Evolutionary conservation across 495 filamentous ascomycete species (phyloP).

Genomic region (Aspergillus cavernicola): DNA sequence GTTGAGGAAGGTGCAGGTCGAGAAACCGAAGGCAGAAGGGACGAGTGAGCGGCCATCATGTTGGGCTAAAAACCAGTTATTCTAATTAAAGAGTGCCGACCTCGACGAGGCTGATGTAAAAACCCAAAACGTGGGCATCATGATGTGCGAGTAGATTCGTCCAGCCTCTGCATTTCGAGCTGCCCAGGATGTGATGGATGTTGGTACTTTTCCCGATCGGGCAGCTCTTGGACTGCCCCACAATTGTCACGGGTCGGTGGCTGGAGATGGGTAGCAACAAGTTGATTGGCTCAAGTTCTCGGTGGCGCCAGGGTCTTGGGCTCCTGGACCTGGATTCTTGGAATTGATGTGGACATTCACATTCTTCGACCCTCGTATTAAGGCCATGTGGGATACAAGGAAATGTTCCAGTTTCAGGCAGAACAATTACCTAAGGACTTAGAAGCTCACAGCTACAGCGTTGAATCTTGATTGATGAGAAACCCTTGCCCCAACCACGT

Average conservation of each 20-base stretch:
- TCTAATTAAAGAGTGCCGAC: slow-evolving; percentile 7
- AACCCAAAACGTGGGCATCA: not conserved
- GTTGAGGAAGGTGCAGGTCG: slow-evolving; percentile 12
- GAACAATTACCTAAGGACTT: not conserved
- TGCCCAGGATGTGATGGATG: not conserved
- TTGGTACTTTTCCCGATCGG: slow-evolving; percentile 13
- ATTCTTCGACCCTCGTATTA: not conserved
- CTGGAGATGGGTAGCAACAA: not conserved
- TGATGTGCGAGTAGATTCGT: not conserved
- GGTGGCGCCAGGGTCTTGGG: not conserved
- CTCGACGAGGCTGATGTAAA: not conserved
- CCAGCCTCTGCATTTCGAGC: slow-evolving; percentile 18
- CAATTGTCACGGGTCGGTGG: slow-evolving; percentile 6
- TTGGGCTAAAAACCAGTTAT: not conserved
- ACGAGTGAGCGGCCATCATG: not conserved
- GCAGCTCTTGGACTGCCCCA: slow-evolving; percentile 8
- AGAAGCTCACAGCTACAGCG: not conserved
- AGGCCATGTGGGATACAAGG: not conserved
- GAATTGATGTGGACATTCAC: too few relatives aligned
- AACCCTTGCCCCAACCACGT: too few relatives aligned
- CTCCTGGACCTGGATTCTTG: not conserved
- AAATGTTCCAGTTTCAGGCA: not conserved
- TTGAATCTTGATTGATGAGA: too few relatives aligned
- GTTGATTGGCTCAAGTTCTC: not conserved
- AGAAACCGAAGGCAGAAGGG: not conserved